Conservation (phyloP, 441 rosid genomes). For the Adansonia rubrostipa region DNA sequence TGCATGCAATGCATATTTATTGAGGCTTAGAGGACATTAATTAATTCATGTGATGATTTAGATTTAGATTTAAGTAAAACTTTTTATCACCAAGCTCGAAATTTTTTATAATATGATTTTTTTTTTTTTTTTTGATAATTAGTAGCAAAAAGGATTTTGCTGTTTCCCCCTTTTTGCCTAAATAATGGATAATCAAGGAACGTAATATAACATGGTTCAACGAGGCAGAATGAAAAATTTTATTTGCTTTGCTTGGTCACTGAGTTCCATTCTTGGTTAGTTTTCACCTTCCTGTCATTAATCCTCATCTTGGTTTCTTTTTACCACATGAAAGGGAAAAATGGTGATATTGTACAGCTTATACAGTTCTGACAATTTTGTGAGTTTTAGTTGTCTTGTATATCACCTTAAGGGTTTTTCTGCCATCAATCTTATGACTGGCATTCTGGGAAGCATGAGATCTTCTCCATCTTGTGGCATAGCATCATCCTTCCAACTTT, state of each 20-base stretch:
- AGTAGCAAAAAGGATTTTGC: not conserved
- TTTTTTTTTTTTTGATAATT: not conserved
- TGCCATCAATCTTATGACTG: not conserved
- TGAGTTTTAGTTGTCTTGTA: not conserved
- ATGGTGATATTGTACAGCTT: not conserved
- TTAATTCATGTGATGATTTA: not conserved
- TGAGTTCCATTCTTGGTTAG: slow-evolving; percentile 4
- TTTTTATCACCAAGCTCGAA: not conserved
- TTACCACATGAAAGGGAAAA: not conserved
- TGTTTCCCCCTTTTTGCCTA: not conserved
- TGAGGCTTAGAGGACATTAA: slow-evolving; percentile 14
- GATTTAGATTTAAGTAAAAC: not conserved
- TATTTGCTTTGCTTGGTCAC: slow-evolving; percentile 7
- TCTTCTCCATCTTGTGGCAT: slow-evolving; percentile 18
- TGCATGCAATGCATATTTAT: slow-evolving; percentile 4
- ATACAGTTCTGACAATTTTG: not conserved
- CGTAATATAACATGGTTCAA: not conserved
- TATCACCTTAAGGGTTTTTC: slow-evolving; percentile 11
- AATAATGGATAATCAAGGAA: not conserved
- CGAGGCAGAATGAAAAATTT: not conserved
- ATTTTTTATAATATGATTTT: not conserved
- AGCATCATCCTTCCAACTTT: slow-evolving; percentile 13
- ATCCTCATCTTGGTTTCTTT: not conserved
- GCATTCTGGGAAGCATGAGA: slow-evolving; percentile 12
- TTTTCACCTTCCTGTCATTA: not conserved